Percentiles rank a stretch among this genome's conserved stretches.
These are phyloP conservation scores for Syzygium grande DNA, from an alignment of 345 rosid genomes.

Conservation along the genomic window DNA sequence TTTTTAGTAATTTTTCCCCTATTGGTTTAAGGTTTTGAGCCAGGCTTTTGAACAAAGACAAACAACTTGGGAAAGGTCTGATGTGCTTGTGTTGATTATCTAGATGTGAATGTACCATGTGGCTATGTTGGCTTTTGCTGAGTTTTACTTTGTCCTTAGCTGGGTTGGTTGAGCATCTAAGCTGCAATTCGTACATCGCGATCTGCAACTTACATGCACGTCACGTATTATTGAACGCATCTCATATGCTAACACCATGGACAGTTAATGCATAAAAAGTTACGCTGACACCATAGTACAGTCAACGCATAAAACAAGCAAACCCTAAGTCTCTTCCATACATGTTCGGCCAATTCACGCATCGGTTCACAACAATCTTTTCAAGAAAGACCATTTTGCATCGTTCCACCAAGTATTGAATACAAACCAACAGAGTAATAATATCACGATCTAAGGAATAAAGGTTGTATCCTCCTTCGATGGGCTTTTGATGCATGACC, in stretches of 20 bases:
- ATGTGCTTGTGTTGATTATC: background rate
- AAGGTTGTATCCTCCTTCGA: background rate
- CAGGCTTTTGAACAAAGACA: background rate
- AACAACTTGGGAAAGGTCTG: background rate
- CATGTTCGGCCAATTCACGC: background rate
- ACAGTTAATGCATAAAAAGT: background rate
- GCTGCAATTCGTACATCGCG: background rate
- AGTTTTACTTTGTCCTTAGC: background rate
- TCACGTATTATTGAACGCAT: background rate
- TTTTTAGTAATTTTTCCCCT: background rate
- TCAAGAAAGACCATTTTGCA: background rate
- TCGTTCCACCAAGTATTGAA: background rate
- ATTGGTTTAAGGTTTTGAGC: background rate
- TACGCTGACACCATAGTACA: background rate
- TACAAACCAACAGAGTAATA: background rate
- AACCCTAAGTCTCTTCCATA: background rate
- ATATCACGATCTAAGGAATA: background rate
- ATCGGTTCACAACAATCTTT: background rate
- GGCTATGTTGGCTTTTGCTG: background rate
- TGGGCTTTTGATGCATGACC: background rate
- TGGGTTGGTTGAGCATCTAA: background rate
- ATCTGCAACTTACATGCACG: background rate
- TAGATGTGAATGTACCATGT: background rate
- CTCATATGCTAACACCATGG: background rate
- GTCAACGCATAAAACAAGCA: background rate